Base-by-base conservation (phyloP, 2,329 filamentous ascomycete species). In the Pseudonectria foliicola region DNA sequence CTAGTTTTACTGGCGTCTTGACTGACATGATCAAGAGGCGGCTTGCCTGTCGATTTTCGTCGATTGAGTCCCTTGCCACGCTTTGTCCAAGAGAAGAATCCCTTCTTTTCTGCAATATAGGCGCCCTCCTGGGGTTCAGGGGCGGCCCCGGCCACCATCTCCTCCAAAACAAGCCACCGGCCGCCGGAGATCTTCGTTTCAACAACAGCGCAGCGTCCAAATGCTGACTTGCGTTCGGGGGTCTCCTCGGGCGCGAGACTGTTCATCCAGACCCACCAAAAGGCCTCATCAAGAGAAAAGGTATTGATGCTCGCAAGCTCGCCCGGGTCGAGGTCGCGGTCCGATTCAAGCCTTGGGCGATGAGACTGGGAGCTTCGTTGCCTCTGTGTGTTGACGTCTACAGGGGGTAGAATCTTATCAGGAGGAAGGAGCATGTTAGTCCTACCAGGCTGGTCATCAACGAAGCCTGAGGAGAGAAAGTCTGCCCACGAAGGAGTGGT, bases 261-360 rank as follows among this genome's bases (percentile, higher is more conserved):
- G 49, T 80, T 93, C 73, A 98, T 96, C 92, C 92, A 98, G 4
- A 96, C 92, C 90, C 92, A 96, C 92, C 92, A 98, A 60, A 98
- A 98, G 2, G 88, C 83, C 57, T 96, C 90, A 50, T 98, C 92
- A 5, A 98, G 70, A 43, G 92, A 82, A 38, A 96, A 76, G 25
- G 75, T 75, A 15, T 77, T 84, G 54, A 98, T 95, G 56, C 88
- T 96, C 21, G 92, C 92, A 38, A 98, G 72, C 68, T 98, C 92
- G 33, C 88, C 92, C 1, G 90, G 92, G 45, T 95, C 88, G 1
- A 95, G 68, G 27, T 77, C 69, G 15, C 63, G 63, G 35, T 85
- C 78, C 11, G 71, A 72, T 45, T 88, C 80, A n/a, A 86, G 66
- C 39, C 79, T 74, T 28, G 82, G 79, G 36, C 71, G 73, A 56